These are phyloP conservation scores for Chlorella sp. DNA, from an alignment of 139 green algal species.

Conservation along the genomic window DNA sequence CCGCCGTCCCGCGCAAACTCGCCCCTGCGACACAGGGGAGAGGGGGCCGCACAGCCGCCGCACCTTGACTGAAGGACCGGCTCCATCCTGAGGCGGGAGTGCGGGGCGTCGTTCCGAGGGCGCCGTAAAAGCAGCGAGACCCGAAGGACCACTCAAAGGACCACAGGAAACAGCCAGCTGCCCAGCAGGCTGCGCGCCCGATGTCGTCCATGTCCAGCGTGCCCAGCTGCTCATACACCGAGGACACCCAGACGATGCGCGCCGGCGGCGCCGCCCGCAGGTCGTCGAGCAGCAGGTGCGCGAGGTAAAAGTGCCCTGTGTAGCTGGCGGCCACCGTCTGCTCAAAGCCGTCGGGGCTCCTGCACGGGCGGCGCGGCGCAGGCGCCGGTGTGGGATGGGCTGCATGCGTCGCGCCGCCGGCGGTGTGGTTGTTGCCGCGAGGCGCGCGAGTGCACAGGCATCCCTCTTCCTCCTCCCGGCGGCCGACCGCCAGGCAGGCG, in stretches of 20 bases:
- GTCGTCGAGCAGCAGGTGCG: slow-evolving; percentile 39
- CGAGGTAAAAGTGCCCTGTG: slow-evolving; percentile 38
- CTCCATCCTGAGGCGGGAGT: no score
- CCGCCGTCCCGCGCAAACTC: slow-evolving; percentile 28
- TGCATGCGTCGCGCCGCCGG: not conserved
- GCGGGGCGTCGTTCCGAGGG: no score
- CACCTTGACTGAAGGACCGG: no score
- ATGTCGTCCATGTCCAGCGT: slow-evolving; percentile 38
- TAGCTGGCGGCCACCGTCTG: slow-evolving; percentile 21
- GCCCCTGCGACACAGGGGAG: slow-evolving; percentile 3
- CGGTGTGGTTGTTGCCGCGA: not conserved
- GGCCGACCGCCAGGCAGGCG: no score
- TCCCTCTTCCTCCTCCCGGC: not conserved
- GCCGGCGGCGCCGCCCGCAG: not conserved
- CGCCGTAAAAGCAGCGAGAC: no score
- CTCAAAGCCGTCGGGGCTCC: slow-evolving; percentile 10
- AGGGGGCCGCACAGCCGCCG: not conserved
- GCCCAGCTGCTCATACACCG: slow-evolving; percentile 43
- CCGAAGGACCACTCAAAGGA: no score
- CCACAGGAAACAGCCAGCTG: not conserved
- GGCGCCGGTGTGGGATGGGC: no score
- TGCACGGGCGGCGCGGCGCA: not conserved
- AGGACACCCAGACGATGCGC: slow-evolving; percentile 33
- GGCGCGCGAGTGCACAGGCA: not conserved
- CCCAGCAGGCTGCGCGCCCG: not conserved